These are phyloP conservation scores for Castanea mollissima DNA, from an alignment of 306 rosid species.

Conservation along the genomic window DNA sequence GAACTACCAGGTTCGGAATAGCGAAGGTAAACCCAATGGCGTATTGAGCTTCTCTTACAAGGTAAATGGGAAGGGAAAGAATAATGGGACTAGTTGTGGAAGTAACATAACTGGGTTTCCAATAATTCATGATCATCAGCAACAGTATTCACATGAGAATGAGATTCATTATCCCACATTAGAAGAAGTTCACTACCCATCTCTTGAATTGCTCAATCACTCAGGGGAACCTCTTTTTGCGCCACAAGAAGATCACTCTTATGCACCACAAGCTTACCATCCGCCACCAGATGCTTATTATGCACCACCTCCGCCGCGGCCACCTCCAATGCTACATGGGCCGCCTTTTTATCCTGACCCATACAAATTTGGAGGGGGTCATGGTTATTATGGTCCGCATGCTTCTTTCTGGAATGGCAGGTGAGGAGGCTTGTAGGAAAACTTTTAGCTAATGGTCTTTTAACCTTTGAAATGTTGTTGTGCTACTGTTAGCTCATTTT, in stretches of 20 bases:
- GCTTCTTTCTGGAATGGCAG: neutral
- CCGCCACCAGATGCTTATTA: neutral
- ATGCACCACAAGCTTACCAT: neutral
- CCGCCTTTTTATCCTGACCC: neutral
- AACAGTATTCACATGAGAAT: neutral
- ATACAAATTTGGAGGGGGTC: conserved; percentile 11
- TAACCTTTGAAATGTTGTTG: neutral
- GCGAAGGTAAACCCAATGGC: conserved; percentile 45
- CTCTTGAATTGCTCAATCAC: neutral
- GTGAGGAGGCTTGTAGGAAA: neutral
- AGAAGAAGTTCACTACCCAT: conserved; percentile 13
- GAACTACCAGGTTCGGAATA: conserved; percentile 46
- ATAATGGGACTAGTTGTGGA: neutral
- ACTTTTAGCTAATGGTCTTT: neutral
- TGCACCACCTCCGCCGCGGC: conserved; percentile 11
- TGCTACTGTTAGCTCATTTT: too few species aligned
- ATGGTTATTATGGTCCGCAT: neutral
- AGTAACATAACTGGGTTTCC: conserved; percentile 31
- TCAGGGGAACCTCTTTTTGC: neutral
- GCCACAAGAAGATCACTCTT: neutral
- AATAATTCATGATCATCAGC: neutral
- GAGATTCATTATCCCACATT: conserved; percentile 16
- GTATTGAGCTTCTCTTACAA: conserved; percentile 40
- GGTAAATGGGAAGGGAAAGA: neutral
- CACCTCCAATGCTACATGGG: neutral